Evolutionary conservation across 2,329 filamentous ascomycete species (phyloP).

Genomic region (Sporothrix pseudoabietina): DNA sequence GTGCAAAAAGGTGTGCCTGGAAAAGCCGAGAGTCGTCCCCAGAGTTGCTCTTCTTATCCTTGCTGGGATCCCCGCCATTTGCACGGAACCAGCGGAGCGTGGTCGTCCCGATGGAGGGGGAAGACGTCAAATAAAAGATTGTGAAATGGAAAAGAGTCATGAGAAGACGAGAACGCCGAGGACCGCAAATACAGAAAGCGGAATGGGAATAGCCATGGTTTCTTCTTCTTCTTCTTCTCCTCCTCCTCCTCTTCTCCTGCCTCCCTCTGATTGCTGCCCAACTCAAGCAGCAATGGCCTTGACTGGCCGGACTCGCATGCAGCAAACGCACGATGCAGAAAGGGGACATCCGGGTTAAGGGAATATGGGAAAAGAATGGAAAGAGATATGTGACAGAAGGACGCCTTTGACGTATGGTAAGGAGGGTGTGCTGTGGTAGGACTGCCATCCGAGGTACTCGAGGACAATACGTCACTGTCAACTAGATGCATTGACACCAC

Average conservation of each 20-base stretch:
- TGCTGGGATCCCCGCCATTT: background rate
- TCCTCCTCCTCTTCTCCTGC: background rate
- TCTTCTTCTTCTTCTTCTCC: background rate
- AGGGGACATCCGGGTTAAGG: background rate
- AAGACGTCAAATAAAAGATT: background rate
- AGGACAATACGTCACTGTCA: too few relatives aligned
- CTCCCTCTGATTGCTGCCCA: background rate
- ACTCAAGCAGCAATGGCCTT: background rate
- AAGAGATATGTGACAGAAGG: background rate
- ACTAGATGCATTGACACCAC: too few relatives aligned
- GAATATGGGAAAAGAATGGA: background rate
- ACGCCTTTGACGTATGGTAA: too few relatives aligned
- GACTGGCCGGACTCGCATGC: background rate
- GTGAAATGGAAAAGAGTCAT: background rate
- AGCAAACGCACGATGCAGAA: conserved; percentile 12
- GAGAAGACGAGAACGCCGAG: background rate
- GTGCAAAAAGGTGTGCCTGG: background rate
- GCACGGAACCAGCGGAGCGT: conserved; percentile 15
- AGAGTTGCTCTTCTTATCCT: background rate
- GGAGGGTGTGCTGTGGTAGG: too few relatives aligned
- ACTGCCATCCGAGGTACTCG: too few relatives aligned
- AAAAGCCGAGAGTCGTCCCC: background rate
- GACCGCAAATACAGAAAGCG: too few relatives aligned
- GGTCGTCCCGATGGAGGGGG: background rate
- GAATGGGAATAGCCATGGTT: background rate